Evolutionary conservation across 1,284 basidiomycete genomes (phyloP), one percentile per base, ranked within the genome.

Genomic region (Chalciporus sp.): DNA sequence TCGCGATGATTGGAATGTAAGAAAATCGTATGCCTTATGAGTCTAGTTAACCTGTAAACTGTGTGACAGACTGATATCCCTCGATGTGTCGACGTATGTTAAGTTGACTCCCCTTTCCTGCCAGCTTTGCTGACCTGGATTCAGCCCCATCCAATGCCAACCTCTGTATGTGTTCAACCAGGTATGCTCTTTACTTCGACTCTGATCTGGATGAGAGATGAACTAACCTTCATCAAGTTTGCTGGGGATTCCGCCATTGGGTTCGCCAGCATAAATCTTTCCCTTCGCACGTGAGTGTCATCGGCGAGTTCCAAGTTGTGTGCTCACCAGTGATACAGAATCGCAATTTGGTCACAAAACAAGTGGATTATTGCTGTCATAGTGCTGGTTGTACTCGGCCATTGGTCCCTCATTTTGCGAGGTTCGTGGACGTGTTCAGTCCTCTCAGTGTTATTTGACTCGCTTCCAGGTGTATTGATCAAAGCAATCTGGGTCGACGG

Each of bases 321-420:
- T 12, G 27, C 44, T 59, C 23, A 58, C 40, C 37, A 16, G 28
- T 49, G 23, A 6, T 1, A 55, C 54, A 73, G 72, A 3, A 61
- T 73, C 23, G 69, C 69, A 31, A 60, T 71, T 31, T 71, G 72
- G 72, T 71, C 70, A 17, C 66, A 68, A 29, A 71, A 71, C 19
- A 67, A 57, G 27, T 73, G 69, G 67, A 42, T 71, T 37, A 46
- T 63, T 11, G 48, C 51, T 7, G 23, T 60, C 27, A 48, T 73
- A 20, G 42, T 72, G 17, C 14, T 74, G n/a, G 57, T 73, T 28
- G 67, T 72, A 20, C 58, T 73, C 26, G 69, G 69, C 4, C 69
- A 71, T 37, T 71, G 69, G 69, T 72, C 72, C 8, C 67, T 71
- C 23, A 70, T 71, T 45, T 51, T 71, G 41, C 69, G 73, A 58